phyloP scores from a whole-genome alignment of 2,329 filamentous ascomycete genomes.

The Neodidymelliopsis sp. region DNA sequence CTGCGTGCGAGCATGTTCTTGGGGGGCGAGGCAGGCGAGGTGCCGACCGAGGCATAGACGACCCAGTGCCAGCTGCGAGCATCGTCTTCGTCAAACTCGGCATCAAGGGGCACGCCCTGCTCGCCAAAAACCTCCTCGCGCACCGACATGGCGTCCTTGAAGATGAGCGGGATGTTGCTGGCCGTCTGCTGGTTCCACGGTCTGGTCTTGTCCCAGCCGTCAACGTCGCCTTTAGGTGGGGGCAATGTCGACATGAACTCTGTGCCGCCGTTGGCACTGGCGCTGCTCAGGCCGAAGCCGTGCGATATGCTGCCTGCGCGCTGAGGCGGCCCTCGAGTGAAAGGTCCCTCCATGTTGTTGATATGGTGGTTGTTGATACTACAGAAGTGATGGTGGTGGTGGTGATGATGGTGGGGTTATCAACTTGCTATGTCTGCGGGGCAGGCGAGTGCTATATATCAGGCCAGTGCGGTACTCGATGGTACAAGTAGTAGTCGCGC shows the following conservation, averaged over 20 bases:
- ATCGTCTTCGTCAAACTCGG: constrained; percentile 85
- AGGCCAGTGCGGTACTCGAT: constrained; percentile 8
- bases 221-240: constrained; percentile 45
- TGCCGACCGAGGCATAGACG: constrained; percentile 72
- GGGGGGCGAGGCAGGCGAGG: constrained; percentile 46
- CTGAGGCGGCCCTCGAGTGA: background rate
- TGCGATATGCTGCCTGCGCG: constrained; percentile 22
- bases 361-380: constrained; percentile 1
- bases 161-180: constrained; percentile 51
- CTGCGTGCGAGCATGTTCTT: constrained; percentile 54
- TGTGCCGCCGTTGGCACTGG: constrained; percentile 37
- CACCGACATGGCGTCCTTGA: constrained; percentile 64
- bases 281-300: constrained; percentile 30
- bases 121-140: constrained; percentile 66
- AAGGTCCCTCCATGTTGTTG: constrained; percentile 6
- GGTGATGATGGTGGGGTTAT: background rate
- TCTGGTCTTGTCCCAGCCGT: constrained; percentile 47
- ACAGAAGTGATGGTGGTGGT: background rate
- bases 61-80: constrained; percentile 84
- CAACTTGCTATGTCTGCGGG: too few relatives aligned
- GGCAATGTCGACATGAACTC: constrained; percentile 51
- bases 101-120: constrained; percentile 64
- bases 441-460: too few relatives aligned
- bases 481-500: background rate
- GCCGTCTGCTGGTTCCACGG: constrained; percentile 44